phyloP scores from a whole-genome alignment of 1,139 yeast species.

The Suhomyces kunorum region DNA sequence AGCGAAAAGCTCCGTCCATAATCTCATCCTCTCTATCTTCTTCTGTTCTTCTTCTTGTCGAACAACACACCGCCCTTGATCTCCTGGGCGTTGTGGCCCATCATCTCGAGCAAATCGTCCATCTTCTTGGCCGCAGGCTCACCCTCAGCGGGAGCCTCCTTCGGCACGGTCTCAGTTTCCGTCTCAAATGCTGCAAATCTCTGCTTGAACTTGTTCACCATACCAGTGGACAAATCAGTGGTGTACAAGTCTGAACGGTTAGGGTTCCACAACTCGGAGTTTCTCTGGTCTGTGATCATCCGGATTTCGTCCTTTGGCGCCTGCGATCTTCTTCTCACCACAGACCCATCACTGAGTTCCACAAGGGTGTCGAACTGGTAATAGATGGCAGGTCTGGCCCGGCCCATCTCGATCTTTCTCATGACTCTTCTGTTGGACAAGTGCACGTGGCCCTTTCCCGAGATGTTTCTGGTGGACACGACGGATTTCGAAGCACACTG shows the following conservation, averaged over 20 bases:
- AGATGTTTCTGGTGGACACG: conserved; percentile 25
- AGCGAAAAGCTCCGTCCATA: no score
- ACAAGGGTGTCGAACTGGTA: conserved; percentile 85
- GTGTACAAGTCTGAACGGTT: conserved; percentile 74
- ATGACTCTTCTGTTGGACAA: conserved; percentile 54
- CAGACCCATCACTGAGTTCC: conserved; percentile 92
- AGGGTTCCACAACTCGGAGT: conserved; percentile 85
- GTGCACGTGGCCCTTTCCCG: conserved; percentile 35
- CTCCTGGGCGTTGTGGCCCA: conserved; percentile 63
- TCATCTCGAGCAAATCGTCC: conserved; percentile 59
- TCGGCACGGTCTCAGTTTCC: conserved; percentile 22
- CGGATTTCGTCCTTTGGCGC: conserved; percentile 86
- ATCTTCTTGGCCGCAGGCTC: conserved; percentile 19
- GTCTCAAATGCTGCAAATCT: conserved; percentile 61
- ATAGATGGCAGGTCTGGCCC: conserved; percentile 90
- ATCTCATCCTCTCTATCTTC: conserved; percentile 19
- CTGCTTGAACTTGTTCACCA: conserved; percentile 79
- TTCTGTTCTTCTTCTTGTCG: conserved; percentile 49
- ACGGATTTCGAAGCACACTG: conserved; percentile 1
- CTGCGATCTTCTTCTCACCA: conserved; percentile 77
- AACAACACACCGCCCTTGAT: conserved; percentile 66
- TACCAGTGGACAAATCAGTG: conserved; percentile 81
- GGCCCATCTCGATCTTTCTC: conserved; percentile 64
- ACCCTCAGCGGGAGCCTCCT: conserved; percentile 10
- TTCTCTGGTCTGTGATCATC: conserved; percentile 86